Conservation (phyloP, 805 yeast genomes). For the Ogataea henricii region DNA sequence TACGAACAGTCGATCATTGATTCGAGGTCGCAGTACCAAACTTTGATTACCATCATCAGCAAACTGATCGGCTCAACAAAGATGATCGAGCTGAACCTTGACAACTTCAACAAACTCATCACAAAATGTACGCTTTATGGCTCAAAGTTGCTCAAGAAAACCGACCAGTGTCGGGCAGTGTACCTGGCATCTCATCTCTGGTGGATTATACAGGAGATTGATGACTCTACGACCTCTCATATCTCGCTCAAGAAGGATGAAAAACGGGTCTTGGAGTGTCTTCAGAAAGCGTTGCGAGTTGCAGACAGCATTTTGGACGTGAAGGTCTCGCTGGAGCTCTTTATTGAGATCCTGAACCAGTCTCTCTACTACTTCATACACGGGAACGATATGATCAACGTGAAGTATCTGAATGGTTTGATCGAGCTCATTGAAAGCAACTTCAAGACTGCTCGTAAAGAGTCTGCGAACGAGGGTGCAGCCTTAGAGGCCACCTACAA, state of each 20-base stretch:
- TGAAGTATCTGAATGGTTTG: constrained; percentile 79
- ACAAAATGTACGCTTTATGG: constrained; percentile 87
- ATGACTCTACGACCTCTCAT: constrained; percentile 26
- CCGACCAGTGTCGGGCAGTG: constrained; percentile 93
- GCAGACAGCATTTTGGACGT: constrained; percentile 94
- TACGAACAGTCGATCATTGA: constrained; percentile 68
- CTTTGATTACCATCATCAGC: constrained; percentile 48
- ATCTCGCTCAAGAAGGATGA: constrained; percentile 40
- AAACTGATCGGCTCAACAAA: constrained; percentile 45
- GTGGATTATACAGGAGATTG: constrained; percentile 76
- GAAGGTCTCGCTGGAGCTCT: constrained; percentile 72
- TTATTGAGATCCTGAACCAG: constrained; percentile 85
- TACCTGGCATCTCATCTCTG: constrained; percentile 87
- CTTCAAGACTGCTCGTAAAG: constrained; percentile 39
- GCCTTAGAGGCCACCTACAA: constrained; percentile 41
- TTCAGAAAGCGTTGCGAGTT: constrained; percentile 82
- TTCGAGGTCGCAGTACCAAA: constrained; percentile 50
- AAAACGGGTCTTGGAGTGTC: constrained; percentile 85
- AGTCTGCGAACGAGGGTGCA: constrained; percentile 19
- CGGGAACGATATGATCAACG: constrained; percentile 69
- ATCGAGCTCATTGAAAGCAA: constrained; percentile 78
- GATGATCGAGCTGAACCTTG: constrained; percentile 42
- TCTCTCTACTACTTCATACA: constrained; percentile 84
- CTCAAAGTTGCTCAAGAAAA: constrained; percentile 83
- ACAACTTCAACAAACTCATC: constrained; percentile 78